A percentile compares a stretch with the other conserved stretches of the same genome.
These are phyloP conservation scores for Thelonectria blattea DNA, from an alignment of 2,329 filamentous ascomycete species.

Conservation along the genomic window DNA sequence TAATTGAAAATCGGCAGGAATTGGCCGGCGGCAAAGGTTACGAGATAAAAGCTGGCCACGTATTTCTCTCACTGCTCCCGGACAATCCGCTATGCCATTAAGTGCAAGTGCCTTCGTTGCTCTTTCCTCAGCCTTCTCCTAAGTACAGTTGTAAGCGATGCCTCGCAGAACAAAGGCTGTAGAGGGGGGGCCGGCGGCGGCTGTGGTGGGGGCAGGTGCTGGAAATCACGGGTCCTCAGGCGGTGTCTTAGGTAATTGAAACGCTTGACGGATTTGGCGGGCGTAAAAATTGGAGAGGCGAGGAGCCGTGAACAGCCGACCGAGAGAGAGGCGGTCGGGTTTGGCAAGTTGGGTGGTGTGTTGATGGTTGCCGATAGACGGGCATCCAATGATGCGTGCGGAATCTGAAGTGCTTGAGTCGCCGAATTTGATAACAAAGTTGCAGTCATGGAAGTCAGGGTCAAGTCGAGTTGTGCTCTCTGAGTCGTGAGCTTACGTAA, in stretches of 20 bases:
- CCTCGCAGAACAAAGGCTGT: neutral
- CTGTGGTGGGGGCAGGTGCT: neutral
- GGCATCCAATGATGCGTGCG: neutral
- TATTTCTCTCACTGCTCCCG: constrained; percentile 8
- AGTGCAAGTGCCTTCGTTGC: constrained; percentile 6
- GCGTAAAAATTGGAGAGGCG: neutral
- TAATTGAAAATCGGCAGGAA: neutral
- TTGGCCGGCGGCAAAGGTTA: neutral
- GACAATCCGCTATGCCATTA: constrained; percentile 12
- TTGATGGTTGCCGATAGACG: neutral
- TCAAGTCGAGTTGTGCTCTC: too few species aligned
- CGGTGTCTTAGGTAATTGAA: neutral
- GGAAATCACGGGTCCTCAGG: neutral
- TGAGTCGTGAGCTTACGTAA: neutral
- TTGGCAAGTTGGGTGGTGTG: neutral
- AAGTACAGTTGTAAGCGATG: constrained; percentile 18
- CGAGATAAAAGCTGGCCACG: neutral
- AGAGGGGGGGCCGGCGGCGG: neutral
- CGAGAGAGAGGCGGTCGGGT: too few species aligned
- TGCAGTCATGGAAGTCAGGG: neutral
- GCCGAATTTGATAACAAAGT: neutral
- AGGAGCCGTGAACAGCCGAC: neutral
- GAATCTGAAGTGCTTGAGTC: neutral
- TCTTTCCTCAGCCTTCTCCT: constrained; percentile 9
- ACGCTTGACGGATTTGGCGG: neutral